These are phyloP conservation scores for Pelargonium australe DNA, from an alignment of 441 rosid species.

Conservation along the genomic window DNA sequence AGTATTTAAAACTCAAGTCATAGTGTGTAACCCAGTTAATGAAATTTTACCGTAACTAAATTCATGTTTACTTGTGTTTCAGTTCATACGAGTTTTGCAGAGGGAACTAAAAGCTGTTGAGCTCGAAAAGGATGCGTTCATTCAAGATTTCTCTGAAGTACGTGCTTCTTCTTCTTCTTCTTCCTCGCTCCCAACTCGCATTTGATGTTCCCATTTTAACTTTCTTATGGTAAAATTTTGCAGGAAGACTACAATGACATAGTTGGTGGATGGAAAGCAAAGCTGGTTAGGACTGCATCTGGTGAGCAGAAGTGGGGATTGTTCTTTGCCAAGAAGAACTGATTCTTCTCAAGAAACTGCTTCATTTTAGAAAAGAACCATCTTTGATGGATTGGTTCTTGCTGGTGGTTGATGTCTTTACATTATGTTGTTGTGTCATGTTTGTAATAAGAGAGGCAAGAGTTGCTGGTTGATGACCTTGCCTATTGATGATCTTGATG, in stretches of 20 bases:
- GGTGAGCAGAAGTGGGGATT: conserved; percentile 93
- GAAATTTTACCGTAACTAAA: not conserved
- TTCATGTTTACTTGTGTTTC: not conserved
- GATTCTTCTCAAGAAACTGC: conserved; percentile 12
- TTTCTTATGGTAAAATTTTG: not conserved
- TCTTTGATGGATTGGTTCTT: no score
- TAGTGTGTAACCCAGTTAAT: no score
- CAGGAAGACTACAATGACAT: conserved; percentile 92
- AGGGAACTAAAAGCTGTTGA: not conserved
- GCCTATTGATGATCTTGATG: no score
- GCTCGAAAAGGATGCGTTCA: conserved; percentile 6
- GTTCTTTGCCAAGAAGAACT: conserved; percentile 65
- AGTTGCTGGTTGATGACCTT: no score
- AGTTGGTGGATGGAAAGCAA: conserved; percentile 90
- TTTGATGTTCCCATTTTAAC: not conserved
- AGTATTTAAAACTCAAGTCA: no score
- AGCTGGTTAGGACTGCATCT: conserved; percentile 58
- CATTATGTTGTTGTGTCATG: no score
- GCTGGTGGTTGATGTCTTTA: no score
- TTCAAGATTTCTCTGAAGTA: conserved; percentile 2
- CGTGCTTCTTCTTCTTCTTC: not conserved
- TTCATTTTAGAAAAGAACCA: not conserved
- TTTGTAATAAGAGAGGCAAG: no score
- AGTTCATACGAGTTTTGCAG: conserved; percentile 5
- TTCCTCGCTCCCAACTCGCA: not conserved